These are phyloP conservation scores for Excoecaria cochinchinensis DNA, from an alignment of 345 rosid species.

Conservation along the genomic window DNA sequence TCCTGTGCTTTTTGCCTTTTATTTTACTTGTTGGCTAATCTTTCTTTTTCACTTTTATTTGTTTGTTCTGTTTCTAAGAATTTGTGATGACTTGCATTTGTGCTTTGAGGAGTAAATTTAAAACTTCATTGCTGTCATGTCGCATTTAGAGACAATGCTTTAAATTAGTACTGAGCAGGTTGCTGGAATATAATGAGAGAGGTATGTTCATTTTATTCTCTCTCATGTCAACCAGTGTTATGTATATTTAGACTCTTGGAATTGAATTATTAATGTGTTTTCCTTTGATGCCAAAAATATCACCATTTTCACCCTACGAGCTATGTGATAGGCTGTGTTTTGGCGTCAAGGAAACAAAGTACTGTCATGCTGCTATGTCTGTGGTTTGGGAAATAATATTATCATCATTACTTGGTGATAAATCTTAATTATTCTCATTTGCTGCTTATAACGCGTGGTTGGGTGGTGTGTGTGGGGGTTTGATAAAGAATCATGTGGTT, in stretches of 20 bases:
- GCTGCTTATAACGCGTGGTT: background rate
- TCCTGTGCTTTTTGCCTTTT: background rate
- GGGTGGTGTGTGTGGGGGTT: background rate
- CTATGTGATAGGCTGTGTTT: background rate
- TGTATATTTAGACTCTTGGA: background rate
- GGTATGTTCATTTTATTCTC: slow-evolving; percentile 23
- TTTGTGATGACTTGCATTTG: slow-evolving; percentile 28
- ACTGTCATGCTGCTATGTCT: background rate
- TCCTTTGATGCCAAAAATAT: background rate
- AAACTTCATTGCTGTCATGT: slow-evolving; percentile 24
- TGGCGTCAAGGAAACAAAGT: background rate
- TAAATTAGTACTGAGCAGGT: slow-evolving; percentile 21
- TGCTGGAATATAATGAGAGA: slow-evolving; percentile 24
- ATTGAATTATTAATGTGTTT: background rate
- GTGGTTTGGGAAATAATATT: background rate
- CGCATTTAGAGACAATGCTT: slow-evolving; percentile 27
- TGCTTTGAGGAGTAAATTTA: slow-evolving; percentile 27
- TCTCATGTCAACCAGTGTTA: background rate
- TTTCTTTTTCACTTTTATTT: background rate
- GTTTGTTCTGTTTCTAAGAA: slow-evolving; percentile 10
- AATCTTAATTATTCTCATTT: background rate
- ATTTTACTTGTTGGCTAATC: slow-evolving; percentile 3
- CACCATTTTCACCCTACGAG: background rate
- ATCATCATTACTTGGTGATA: background rate
- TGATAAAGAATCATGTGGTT: no score